Conservation (phyloP, 768 basidiomycete genomes). For the Collybia sordida region DNA sequence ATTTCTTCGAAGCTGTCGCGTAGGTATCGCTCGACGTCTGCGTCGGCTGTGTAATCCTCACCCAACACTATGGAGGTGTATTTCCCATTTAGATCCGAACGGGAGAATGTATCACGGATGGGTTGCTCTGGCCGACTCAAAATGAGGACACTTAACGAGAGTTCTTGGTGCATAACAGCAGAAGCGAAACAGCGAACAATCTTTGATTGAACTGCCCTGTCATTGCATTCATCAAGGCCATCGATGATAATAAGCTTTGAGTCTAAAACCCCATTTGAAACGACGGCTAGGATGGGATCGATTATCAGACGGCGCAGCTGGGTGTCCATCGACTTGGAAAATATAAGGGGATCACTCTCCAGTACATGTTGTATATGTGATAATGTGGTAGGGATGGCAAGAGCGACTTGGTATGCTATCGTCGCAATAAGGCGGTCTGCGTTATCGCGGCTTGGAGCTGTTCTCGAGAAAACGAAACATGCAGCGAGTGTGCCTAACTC, state of each 20-base stretch:
- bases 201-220: neutral
- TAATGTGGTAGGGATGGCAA: neutral
- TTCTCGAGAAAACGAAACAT: conserved; percentile 4
- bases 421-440: neutral
- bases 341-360: neutral
- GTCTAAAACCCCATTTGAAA: no score
- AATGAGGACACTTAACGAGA: neutral
- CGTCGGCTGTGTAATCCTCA: neutral
- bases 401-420: conserved; percentile 1
- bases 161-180: neutral
- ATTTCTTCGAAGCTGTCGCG: neutral
- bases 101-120: conserved; percentile 13
- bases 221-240: neutral
- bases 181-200: neutral
- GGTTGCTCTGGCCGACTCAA: conserved; percentile 16
- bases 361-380: neutral
- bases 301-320: conserved; percentile 4
- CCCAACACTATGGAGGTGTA: neutral
- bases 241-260: neutral
- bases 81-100: neutral
- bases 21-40: neutral
- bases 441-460: neutral
- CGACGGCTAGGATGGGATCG: neutral
- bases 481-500: neutral
- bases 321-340: neutral